Base-by-base conservation (phyloP, 2,329 filamentous ascomycete genomes). In the Alternaria arborescens region DNA sequence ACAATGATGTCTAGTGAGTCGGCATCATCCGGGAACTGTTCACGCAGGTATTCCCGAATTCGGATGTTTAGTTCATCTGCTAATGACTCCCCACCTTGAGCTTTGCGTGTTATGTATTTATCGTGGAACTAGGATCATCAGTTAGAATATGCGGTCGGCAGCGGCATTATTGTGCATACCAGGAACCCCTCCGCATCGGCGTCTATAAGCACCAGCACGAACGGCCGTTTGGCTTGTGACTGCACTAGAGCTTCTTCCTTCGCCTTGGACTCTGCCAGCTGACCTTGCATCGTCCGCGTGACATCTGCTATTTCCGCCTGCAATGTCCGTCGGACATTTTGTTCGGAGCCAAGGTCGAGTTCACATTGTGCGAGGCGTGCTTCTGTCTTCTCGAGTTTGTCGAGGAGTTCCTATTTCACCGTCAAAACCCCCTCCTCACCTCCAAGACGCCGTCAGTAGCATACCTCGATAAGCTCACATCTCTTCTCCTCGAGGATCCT, bases 331-430 rank as follows among this genome's bases (percentile, higher is more conserved):
- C 76, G 69, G 26, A 78, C 76, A 65, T 77, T 78, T 42, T 78
- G 76, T 55, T 78, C 76, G 2, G 75, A 77, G 43, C 72, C 69
- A 44, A 78, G 74, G 48, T 78, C 76, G 20, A 78, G 71, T 64
- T 77, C 73, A 22, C 74, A 77, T 43, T 78, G 75, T 54, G 71
- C 58, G 36, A 78, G 75, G 55, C 68, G 72, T 50, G 74, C 71
- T 66, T 78, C 76, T 24, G 71, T 73, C 58, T 75, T 76, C 55
- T 78, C 76, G 28, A 78, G 73, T 52, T 77, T 78, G 42, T 77
- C 75, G 1, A 78, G 62, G 28, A 78, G 62, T 68, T 78, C 76
- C 76, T 77, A 54, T 11, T 20, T 24, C 10, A 34, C 12, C 12
- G 54, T 61, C 30, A 61, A 43, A 20, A 43, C 5, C 20, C n/a